Evolutionary conservation across 768 basidiomycete species (phyloP), one percentile per base, ranked within the genome.

Genomic region (Auricularia sp.): DNA sequence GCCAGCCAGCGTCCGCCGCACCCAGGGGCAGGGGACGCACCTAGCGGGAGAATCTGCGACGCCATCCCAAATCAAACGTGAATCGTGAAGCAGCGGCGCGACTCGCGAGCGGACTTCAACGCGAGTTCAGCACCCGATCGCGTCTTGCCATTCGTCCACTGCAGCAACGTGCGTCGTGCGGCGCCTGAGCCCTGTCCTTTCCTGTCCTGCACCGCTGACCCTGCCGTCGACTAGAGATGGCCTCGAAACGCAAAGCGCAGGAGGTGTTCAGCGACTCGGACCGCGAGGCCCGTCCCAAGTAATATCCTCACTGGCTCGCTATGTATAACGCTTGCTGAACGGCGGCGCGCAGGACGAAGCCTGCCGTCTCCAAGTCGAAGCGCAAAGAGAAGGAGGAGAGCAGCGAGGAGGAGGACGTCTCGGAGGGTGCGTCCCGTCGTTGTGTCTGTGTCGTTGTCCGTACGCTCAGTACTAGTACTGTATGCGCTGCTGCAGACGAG

Each of bases 21-120:
- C 24, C 3, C 3, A 16, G 24, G 29, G 62, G 63, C 44, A 18
- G 45, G 63, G 5, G 14, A 47, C 72, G 21, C 34, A 89, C 92
- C 92, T 65, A 97, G 82, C n/a, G 94, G 94, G 54, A 97, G 85
- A 71, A 96, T 93, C 74, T 95, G 93, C 64, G 92, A 93, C 29
- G 93, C 88, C 94, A 96, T 96, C 68, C 59, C 54, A 7, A 29
- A 39, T 24, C 54, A 11, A 56, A 36, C 62, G 33, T 56, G 29
- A 29, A 18, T 59, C 56, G 47, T 6, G 10, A 18, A 10, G 21
- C 47, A 16, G 47, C 18, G 29, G 29, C 29, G 29, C 29, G 29
- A 6, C 47, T 42, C 13, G 8, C 1, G 21, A 18, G 21, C 47
- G 47, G 47, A 51, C 18, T 51, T 18, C 18, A 51, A 51, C 47